Percentiles rank a stretch among this genome's conserved stretches.
Evolutionary conservation across 345 rosid species (phyloP).

Genomic region (Citrus australasica): DNA sequence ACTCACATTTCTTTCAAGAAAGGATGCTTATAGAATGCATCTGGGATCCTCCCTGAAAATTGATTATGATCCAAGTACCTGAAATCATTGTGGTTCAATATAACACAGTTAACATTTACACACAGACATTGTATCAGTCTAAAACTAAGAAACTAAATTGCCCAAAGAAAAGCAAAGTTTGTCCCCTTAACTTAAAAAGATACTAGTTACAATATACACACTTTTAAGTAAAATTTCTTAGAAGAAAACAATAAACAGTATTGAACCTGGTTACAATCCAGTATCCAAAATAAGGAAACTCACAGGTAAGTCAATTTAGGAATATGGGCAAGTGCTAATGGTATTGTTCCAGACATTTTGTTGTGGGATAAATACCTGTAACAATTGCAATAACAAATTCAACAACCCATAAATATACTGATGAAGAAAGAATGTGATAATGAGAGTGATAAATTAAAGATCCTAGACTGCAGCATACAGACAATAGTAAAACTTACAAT

Average conservation of each 20-base stretch:
- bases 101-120: neutral
- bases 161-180: neutral
- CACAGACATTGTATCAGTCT: neutral
- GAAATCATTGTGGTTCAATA: conserved; percentile 16
- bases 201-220: neutral
- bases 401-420: neutral
- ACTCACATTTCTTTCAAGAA: conserved; percentile 93
- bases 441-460: neutral
- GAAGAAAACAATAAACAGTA: neutral
- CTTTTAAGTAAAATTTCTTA: neutral
- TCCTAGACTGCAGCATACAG: neutral
- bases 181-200: neutral
- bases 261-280: neutral
- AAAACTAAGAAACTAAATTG: neutral
- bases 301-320: conserved; percentile 81
- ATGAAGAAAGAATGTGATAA: too few relatives aligned
- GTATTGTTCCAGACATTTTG: conserved; percentile 78
- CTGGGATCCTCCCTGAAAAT: conserved; percentile 83
- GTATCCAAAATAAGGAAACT: conserved; percentile 27
- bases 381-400: conserved; percentile 11
- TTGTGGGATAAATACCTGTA: conserved; percentile 81
- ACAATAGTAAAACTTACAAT: conserved; percentile 49
- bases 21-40: conserved; percentile 74
- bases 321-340: conserved; percentile 66
- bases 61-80: conserved; percentile 98